Evolutionary conservation across 345 rosid genomes (phyloP), one percentile per base, ranked within the genome.

Genomic region (Bruguiera gymnorhiza): DNA sequence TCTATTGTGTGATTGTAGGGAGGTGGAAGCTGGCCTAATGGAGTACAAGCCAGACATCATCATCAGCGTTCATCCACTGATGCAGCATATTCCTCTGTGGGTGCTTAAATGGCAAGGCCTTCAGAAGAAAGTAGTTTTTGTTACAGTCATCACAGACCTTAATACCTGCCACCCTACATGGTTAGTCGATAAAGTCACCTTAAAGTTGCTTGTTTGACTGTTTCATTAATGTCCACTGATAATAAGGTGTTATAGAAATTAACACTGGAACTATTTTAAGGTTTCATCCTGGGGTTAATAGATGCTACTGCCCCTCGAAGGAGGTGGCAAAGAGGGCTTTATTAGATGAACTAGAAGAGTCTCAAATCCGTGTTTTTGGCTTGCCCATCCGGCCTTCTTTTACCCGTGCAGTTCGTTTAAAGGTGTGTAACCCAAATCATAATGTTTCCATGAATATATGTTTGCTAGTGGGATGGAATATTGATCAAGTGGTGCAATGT

Each of bases 51-150:
- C 98, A 0, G 97, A 92, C 70, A 90, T 94, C 21, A 94, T 94
- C 76, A 92, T 94, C 52, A 94, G 98, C 61, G 98, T 94, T 32
- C 98, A 94, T 75, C 98, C 98, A 24, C 32, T 94, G 78, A 94
- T 94, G 98, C 98, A 94, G 72, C 97, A 94, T 63, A 94, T 94
- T 72, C 97, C 98, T 63, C 75, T 89, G 56, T 85, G 90, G 92
- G 97, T 92, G 80, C 97, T 94, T 3, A 94, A 91, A 85, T 89
- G 98, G 98, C 92, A 94, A 76, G 87, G 93, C 65, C 81, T 94
- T 54, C 97, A 94, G 30, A 89, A 88, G 82, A 88, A 93, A 84
- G 98, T 94, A 18, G 58, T 94, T 57, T 94, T 94, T 62, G 97
- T 84, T 0, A 94, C 98, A 0, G 97, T 94, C 70, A 94, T 91